Conservation (phyloP, 176 grass and related monocot species). For the Tuctoria greenei region DNA sequence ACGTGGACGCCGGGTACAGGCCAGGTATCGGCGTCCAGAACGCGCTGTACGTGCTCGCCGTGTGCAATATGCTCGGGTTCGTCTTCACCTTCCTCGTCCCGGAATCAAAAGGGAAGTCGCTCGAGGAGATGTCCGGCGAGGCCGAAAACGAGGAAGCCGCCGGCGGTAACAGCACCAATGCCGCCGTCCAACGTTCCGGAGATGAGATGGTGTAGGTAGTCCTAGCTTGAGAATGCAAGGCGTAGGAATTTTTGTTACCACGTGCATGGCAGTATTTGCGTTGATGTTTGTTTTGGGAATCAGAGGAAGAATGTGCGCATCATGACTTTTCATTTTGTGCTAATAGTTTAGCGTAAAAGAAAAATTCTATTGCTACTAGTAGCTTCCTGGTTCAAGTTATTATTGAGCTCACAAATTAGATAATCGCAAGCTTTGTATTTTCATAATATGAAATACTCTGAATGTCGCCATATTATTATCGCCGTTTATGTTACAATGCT, state of each 20-base stretch:
- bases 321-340: not conserved
- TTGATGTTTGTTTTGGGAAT: not conserved
- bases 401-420: too few relatives aligned
- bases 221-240: not conserved
- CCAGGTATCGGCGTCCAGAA: slow-evolving; percentile 50
- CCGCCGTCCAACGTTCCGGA: not conserved
- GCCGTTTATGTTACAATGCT: too few relatives aligned
- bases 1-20: slow-evolving; percentile 43
- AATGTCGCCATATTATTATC: too few relatives aligned
- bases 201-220: slow-evolving; percentile 1
- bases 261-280: not conserved
- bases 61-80: slow-evolving; percentile 45
- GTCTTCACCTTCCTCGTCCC: slow-evolving; percentile 57
- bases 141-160: slow-evolving; percentile 16
- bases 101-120: slow-evolving; percentile 62
- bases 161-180: not conserved
- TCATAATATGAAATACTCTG: too few relatives aligned
- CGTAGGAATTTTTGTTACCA: not conserved
- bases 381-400: not conserved
- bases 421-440: too few relatives aligned
- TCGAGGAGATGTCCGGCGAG: slow-evolving; percentile 60
- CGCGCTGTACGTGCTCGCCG: slow-evolving; percentile 51
- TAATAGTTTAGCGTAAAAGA: too few relatives aligned
- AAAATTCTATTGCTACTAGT: not conserved
- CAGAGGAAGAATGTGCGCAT: not conserved